These are phyloP conservation scores for Cryptococcus hybrid DNA, from an alignment of 1,284 basidiomycete genomes.

Conservation along the genomic window DNA sequence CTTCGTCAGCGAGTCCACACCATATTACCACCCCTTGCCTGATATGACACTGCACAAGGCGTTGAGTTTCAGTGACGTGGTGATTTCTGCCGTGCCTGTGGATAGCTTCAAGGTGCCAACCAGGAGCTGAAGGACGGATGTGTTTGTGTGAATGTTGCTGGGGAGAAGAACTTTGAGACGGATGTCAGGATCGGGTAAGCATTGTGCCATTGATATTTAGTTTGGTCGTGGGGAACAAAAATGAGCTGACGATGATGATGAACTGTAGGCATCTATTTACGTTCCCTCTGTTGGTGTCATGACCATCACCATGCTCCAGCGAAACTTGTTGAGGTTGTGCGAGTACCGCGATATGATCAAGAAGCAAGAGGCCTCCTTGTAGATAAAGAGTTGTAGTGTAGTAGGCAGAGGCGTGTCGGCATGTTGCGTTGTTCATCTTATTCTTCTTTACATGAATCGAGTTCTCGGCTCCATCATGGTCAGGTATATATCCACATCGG, in stretches of 20 bases:
- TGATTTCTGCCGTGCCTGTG: conserved; percentile 85
- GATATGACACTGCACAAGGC: conserved; percentile 68
- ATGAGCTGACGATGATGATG: neutral
- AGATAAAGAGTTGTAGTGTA: neutral
- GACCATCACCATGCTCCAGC: conserved; percentile 93
- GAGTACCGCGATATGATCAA: conserved; percentile 59
- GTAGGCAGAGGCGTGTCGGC: neutral
- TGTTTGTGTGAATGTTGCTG: conserved; percentile 87
- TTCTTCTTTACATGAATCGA: too few species aligned
- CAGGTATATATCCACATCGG: neutral
- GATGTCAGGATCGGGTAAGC: conserved; percentile 85
- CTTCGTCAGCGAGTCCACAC: conserved; percentile 65
- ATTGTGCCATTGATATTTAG: conserved; percentile 1
- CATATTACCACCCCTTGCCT: conserved; percentile 71
- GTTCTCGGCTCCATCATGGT: too few species aligned
- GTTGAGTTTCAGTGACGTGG: conserved; percentile 78
- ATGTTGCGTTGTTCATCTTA: neutral
- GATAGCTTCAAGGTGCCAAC: conserved; percentile 88
- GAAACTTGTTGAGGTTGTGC: conserved; percentile 81
- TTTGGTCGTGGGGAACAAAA: neutral
- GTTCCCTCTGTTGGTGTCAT: conserved; percentile 94
- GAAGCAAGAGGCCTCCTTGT: conserved; percentile 4
- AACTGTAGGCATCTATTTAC: conserved; percentile 75
- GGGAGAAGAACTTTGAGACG: conserved; percentile 95
- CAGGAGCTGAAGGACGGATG: conserved; percentile 89